A percentile compares a stretch with the other conserved stretches of the same genome.
phyloP scores from a whole-genome alignment of 1,284 basidiomycete genomes.

The Cystobasidiaceae sp. region DNA sequence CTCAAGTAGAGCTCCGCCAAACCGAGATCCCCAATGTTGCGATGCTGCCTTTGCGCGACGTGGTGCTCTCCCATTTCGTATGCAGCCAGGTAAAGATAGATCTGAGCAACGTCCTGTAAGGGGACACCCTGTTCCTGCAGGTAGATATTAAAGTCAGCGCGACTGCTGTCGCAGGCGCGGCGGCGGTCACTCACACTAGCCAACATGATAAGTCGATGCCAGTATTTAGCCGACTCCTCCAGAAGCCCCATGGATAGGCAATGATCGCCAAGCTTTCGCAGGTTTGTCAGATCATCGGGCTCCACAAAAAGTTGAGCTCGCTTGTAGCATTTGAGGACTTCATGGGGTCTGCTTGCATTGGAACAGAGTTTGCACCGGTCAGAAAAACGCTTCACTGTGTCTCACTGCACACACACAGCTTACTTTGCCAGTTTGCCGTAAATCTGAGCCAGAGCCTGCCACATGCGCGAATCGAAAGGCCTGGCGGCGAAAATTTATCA shows the following conservation, averaged over 20 bases:
- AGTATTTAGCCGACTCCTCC: slow-evolving; percentile 53
- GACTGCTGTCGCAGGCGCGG: neutral
- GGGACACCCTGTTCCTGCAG: slow-evolving; percentile 16
- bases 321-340: slow-evolving; percentile 82
- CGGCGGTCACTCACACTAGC: slow-evolving; percentile 9
- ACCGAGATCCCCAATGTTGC: slow-evolving; percentile 32
- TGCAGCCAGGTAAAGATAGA: slow-evolving; percentile 35
- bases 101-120: slow-evolving; percentile 29
- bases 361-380: slow-evolving; percentile 15
- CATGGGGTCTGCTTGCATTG: slow-evolving; percentile 64
- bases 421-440: slow-evolving; percentile 85
- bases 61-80: slow-evolving; percentile 37
- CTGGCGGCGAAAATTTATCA: slow-evolving; percentile 51
- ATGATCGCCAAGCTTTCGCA: slow-evolving; percentile 70
- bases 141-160: too few relatives aligned
- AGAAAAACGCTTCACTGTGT: neutral
- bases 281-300: slow-evolving; percentile 66
- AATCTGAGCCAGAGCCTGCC: slow-evolving; percentile 89
- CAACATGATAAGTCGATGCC: slow-evolving; percentile 34
- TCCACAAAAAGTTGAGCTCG: slow-evolving; percentile 81
- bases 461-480: slow-evolving; percentile 92
- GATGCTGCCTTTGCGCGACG: neutral
- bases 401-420: slow-evolving; percentile 36
- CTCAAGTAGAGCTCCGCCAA: slow-evolving; percentile 35
- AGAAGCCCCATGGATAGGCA: slow-evolving; percentile 63